Percentiles rank a stretch among this genome's conserved stretches.
phyloP scores from a whole-genome alignment of 208 protist species.

The Lotmaria passim region DNA sequence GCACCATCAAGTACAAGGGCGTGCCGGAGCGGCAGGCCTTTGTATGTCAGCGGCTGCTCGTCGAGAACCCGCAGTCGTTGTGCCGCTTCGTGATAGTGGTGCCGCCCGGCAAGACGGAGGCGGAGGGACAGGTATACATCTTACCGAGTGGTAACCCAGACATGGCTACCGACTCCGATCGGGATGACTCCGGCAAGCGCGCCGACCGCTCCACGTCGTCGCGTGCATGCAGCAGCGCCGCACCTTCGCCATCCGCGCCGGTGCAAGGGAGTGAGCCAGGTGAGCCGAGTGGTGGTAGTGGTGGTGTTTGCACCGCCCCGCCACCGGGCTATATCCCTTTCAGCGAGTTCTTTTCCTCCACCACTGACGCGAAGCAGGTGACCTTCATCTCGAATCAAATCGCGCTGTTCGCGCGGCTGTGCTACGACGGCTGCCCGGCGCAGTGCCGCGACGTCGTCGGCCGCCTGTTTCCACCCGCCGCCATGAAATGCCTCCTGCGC shows the following conservation, averaged over 20 bases:
- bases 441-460: constrained; percentile 51
- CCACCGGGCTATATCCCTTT: constrained; percentile 19
- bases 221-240: background rate
- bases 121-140: constrained; percentile 38
- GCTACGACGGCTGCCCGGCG: constrained; percentile 65
- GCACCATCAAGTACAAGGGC: constrained; percentile 56
- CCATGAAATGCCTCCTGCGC: constrained; percentile 45
- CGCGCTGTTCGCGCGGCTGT: constrained; percentile 58
- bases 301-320: constrained; percentile 1
- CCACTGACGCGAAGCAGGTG: constrained; percentile 28
- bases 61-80: constrained; percentile 56
- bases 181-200: background rate
- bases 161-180: constrained; percentile 8
- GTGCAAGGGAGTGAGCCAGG: background rate
- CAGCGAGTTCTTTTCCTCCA: constrained; percentile 42
- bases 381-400: constrained; percentile 61
- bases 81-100: constrained; percentile 41
- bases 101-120: constrained; percentile 12
- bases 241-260: background rate
- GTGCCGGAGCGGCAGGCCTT: constrained; percentile 57
- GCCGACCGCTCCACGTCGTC: background rate
- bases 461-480: constrained; percentile 46
- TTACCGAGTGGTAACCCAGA: constrained; percentile 11
- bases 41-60: constrained; percentile 63
- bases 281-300: background rate